phyloP scores from a whole-genome alignment of 2,329 filamentous ascomycete genomes.

The Fusarium graminum region DNA sequence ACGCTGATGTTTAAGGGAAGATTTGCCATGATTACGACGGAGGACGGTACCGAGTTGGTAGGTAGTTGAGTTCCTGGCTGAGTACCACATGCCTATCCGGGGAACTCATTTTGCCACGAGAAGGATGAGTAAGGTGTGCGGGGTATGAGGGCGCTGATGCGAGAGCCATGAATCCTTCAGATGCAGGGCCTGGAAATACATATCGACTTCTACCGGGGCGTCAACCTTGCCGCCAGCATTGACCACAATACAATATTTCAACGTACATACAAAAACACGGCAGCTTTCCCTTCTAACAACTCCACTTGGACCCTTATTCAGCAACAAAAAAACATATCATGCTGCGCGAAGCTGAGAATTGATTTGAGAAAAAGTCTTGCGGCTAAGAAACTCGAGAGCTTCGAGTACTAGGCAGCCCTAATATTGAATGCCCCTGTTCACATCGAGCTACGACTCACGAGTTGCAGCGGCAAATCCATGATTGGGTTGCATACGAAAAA shows the following conservation, averaged over 20 bases:
- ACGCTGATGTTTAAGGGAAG: slow-evolving; percentile 4
- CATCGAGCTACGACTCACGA: no score
- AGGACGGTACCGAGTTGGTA: neutral
- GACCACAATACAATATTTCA: no score
- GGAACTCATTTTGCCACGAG: no score
- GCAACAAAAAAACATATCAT: neutral
- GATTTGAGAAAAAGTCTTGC: neutral
- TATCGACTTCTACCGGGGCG: no score
- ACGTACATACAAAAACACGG: no score
- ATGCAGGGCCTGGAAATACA: no score
- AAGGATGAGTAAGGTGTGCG: no score
- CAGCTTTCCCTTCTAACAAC: no score
- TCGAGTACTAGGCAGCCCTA: neutral
- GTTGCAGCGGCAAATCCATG: neutral
- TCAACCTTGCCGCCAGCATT: no score
- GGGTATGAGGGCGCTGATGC: no score
- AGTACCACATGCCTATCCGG: neutral
- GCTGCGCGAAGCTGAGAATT: neutral
- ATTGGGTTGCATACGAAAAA: neutral
- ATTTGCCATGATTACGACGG: neutral
- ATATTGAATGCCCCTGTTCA: neutral
- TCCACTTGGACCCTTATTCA: no score
- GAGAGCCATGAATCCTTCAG: no score
- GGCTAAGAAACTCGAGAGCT: neutral
- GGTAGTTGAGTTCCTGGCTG: neutral